Conservation (phyloP, 352 stramenopile species). For the Phytopythium cucurbitacearum region DNA sequence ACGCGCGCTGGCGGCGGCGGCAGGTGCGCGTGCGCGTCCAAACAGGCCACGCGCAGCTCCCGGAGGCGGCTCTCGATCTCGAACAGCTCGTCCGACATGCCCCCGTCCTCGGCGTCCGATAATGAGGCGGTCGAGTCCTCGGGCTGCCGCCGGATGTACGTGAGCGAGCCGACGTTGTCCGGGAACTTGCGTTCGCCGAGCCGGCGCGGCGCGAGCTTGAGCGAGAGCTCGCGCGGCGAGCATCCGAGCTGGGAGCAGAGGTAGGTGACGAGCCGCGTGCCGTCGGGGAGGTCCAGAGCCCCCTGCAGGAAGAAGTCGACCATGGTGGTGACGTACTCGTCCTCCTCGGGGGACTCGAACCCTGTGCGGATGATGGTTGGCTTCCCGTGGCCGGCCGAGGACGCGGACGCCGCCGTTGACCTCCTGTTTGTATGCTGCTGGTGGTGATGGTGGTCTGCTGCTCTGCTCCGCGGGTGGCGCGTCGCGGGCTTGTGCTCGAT, state of each 20-base stretch:
- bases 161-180: constrained; percentile 50
- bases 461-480: constrained; percentile 1
- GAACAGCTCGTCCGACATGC: constrained; percentile 42
- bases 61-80: constrained; percentile 42
- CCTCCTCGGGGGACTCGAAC: constrained; percentile 62
- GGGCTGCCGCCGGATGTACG: constrained; percentile 32
- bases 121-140: constrained; percentile 3
- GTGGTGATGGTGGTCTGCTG: constrained; percentile 4
- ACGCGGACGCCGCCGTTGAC: background rate
- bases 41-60: constrained; percentile 40
- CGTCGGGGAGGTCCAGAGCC: constrained; percentile 41
- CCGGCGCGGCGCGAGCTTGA: constrained; percentile 58
- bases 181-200: constrained; percentile 54
- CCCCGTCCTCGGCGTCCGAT: constrained; percentile 8
- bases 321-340: constrained; percentile 48
- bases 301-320: constrained; percentile 68
- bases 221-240: constrained; percentile 51
- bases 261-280: constrained; percentile 52
- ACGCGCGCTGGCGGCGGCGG: constrained; percentile 2
- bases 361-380: constrained; percentile 74
- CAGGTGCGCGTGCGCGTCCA: constrained; percentile 31
- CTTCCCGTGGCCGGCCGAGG: constrained; percentile 26
- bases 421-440: constrained; percentile 11
- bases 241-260: constrained; percentile 54
- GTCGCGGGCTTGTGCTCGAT: constrained; percentile 1